Conservation (phyloP, 2,329 filamentous ascomycete species). For the Aureobasidium musti region DNA sequence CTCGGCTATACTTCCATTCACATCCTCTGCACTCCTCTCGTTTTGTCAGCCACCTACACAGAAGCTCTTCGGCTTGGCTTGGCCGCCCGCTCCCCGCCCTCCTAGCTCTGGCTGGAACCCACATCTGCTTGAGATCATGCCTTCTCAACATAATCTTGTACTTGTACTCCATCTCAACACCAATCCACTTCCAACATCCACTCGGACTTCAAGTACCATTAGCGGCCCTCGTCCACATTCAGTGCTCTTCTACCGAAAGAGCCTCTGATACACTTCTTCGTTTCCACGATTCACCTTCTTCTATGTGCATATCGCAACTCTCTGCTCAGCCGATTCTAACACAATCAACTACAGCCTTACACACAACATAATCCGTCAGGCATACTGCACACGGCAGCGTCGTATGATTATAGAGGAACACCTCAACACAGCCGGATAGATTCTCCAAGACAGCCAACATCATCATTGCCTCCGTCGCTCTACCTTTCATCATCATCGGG, state of each 20-base stretch:
- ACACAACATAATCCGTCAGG: slow-evolving; percentile 14
- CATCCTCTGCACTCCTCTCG: slow-evolving; percentile 18
- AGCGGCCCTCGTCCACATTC: background rate
- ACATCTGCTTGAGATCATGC: background rate
- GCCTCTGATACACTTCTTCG: background rate
- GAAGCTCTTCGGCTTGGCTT: slow-evolving; percentile 21
- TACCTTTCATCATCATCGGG: slow-evolving; percentile 7
- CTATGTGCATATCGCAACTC: background rate
- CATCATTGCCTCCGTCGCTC: slow-evolving; percentile 6
- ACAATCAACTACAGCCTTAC: slow-evolving; percentile 16
- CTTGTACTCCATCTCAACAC: slow-evolving; percentile 26
- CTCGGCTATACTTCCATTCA: slow-evolving; percentile 19
- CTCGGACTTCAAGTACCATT: background rate
- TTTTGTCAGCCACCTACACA: slow-evolving; percentile 9
- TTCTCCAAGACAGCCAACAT: slow-evolving; percentile 12
- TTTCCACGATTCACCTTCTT: background rate
- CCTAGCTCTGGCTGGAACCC: slow-evolving; percentile 13
- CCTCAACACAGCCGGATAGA: slow-evolving; percentile 14
- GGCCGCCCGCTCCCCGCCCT: slow-evolving; percentile 26
- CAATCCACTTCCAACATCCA: background rate
- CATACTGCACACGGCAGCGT: slow-evolving; percentile 13
- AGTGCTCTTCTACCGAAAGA: background rate
- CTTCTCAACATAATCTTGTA: slow-evolving; percentile 25
- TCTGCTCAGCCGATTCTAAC: slow-evolving; percentile 9
- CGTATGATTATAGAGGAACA: slow-evolving; percentile 9